Evolutionary conservation across 1,284 basidiomycete species (phyloP).

Genomic region (Leccinum subrobustum): DNA sequence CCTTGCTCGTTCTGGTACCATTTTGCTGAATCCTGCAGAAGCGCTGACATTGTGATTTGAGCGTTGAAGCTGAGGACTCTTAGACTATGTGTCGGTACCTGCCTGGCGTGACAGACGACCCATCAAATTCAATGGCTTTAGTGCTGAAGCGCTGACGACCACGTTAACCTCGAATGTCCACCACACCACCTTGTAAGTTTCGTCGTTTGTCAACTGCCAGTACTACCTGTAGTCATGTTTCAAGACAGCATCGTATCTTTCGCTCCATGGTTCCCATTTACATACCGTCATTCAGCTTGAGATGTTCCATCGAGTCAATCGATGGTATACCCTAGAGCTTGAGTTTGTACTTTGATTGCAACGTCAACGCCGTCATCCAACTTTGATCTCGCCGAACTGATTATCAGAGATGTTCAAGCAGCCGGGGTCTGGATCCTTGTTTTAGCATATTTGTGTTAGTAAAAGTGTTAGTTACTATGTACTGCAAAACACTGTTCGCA

Average conservation of each 20-base stretch:
- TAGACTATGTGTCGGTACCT: slow-evolving; percentile 6
- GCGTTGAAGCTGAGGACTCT: background rate
- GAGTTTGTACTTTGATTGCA: slow-evolving; percentile 8
- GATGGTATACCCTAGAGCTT: background rate
- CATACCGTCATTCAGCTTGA: slow-evolving; percentile 15
- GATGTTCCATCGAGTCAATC: background rate
- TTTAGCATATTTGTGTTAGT: too few relatives aligned
- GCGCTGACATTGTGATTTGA: background rate
- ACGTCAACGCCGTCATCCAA: background rate
- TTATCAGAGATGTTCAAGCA: background rate
- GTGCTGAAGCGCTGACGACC: background rate
- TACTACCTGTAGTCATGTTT: background rate
- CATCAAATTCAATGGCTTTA: background rate
- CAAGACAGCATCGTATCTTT: background rate
- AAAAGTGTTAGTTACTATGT: too few relatives aligned
- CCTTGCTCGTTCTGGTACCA: slow-evolving; percentile 68
- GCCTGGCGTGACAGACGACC: background rate
- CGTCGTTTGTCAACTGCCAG: slow-evolving; percentile 6
- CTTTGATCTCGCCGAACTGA: background rate
- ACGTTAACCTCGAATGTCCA: slow-evolving; percentile 8
- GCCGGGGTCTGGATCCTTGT: too few relatives aligned
- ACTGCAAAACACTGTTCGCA: too few relatives aligned
- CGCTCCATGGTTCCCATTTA: background rate
- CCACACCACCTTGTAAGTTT: slow-evolving; percentile 5
- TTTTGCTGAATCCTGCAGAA: slow-evolving; percentile 8